Evolutionary conservation across 139 green algal genomes (phyloP), one percentile per base, ranked within the genome.

Genomic region (Axilococcus clingmanii): DNA sequence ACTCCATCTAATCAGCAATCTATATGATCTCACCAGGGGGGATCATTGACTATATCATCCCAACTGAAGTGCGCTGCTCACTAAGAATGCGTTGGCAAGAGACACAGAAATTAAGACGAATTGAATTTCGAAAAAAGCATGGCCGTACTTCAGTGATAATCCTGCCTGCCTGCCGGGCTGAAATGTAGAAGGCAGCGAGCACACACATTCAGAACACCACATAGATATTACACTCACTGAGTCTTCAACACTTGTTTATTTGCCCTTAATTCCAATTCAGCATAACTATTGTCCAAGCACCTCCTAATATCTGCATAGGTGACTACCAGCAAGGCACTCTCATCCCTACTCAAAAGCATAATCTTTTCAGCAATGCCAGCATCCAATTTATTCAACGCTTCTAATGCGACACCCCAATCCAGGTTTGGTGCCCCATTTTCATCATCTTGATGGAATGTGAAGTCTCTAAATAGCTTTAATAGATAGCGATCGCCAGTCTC

Each of bases 391-490:
- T 94, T 94, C 11, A 97, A 75, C 1, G 62, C 58, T 56, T 97
- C 89, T 4, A 83, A 52, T 9, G 89, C 59, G 48, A 89, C 75
- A 4, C 87, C 87, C 81, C 83, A 97, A 63, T 97, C 89, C 42
- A 94, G 38, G 36, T 74, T 16, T 5, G 83, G 87, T 3, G 28
- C 49, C 0, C 86, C 86, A 29, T 86, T 72, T 44, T 84, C 71
- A 9, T 54, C 45, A 5, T 54, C 56, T 55, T 94, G 83, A 60
- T 94, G 81, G 53, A 93, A 89, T 36, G 93, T 59, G 73, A 93
- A 94, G 72, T 96, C 89, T 3, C 79, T 61, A 65, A 97, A 95
- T 7, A 96, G 78, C 61, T 89, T 87, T 22, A 95, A 55, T 36
- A 96, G 32, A 66, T 96, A 95, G 28, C 48, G 42, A 48, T 74